These are phyloP conservation scores for Stachybotrys chartarum DNA, from an alignment of 2,329 filamentous ascomycete species.

Conservation along the genomic window DNA sequence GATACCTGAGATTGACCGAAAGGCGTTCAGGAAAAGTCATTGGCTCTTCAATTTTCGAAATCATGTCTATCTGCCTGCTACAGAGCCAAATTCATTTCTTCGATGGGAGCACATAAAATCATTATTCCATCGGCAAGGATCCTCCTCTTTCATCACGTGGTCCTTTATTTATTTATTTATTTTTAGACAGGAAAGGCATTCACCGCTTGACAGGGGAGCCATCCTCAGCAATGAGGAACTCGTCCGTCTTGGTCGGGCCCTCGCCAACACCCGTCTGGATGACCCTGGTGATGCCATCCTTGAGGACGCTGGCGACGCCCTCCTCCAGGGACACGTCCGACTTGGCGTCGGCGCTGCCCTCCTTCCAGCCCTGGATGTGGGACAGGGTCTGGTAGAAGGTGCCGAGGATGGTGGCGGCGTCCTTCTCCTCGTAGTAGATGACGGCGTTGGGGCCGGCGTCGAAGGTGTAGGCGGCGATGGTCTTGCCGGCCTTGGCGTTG, in stretches of 20 bases:
- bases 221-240: slow-evolving; percentile 65
- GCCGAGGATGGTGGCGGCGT: slow-evolving; percentile 66
- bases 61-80: background rate
- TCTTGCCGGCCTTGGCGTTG: slow-evolving; percentile 71
- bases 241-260: slow-evolving; percentile 73
- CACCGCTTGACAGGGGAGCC: slow-evolving; percentile 40
- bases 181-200: background rate
- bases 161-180: too few relatives aligned
- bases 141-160: background rate
- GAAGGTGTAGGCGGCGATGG: slow-evolving; percentile 90
- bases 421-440: slow-evolving; percentile 84
- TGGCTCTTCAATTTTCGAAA: background rate
- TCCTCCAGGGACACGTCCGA: slow-evolving; percentile 55
- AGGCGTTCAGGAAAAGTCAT: background rate
- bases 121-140: background rate
- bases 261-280: slow-evolving; percentile 90
- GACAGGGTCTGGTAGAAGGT: slow-evolving; percentile 64
- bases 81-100: background rate
- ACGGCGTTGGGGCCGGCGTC: slow-evolving; percentile 97
- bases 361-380: slow-evolving; percentile 65
- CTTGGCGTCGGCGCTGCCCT: slow-evolving; percentile 44
- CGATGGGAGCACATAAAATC: background rate
- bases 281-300: slow-evolving; percentile 76
- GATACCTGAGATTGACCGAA: too few relatives aligned
- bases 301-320: slow-evolving; percentile 57